Evolutionary conservation across 1,139 yeast species (phyloP), one percentile per base, ranked within the genome.

Genomic region (Magnusiomyces fungicola): DNA sequence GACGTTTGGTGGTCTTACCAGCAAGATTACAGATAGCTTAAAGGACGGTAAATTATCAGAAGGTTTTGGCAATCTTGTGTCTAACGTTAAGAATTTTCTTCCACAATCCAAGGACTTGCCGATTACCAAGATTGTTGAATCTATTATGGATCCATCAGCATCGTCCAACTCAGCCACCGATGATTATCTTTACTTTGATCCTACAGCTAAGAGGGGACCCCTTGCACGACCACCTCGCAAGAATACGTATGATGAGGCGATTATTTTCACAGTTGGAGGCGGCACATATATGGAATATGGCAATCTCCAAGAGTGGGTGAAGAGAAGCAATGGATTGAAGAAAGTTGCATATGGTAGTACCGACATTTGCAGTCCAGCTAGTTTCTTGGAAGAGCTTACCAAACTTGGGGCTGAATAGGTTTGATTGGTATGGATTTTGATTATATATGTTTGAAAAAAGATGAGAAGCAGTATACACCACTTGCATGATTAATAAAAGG

Each of bases 281-380:
- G 98, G 97, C 45, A 90, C 87, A 66, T 92, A 89, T 63, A 71
- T 87, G 56, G 99, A 92, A 68, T 92, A 92, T 64, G 95, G 90
- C 56, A 90, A 90, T 62, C 75, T 92, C 59, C 95, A 87, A 66
- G 97, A 92, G 65, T 90, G 96, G 94, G 83, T 82, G 10, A 67
- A 68, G 5, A 69, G 72, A 49, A 64, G 61, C 61, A 64, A 62
- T 18, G 62, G 60, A n/a, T 48, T 54, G 62, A 69, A 63, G 60
- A 67, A 56, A 48, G 85, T 94, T 38, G 78, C 83, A 22, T 94
- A 92, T 65, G 99, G 99, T 34, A 80, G 95, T 58, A 88, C 96
- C 2, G 82, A 79, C 57, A 78, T 92, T 42, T 70, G 82, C 40
- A 81, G 95, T 1, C 96, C 98, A 1, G 69, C 69, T 16, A 82